Conservation (phyloP, 805 yeast species). For the Phaffomyces thermotolerans region DNA sequence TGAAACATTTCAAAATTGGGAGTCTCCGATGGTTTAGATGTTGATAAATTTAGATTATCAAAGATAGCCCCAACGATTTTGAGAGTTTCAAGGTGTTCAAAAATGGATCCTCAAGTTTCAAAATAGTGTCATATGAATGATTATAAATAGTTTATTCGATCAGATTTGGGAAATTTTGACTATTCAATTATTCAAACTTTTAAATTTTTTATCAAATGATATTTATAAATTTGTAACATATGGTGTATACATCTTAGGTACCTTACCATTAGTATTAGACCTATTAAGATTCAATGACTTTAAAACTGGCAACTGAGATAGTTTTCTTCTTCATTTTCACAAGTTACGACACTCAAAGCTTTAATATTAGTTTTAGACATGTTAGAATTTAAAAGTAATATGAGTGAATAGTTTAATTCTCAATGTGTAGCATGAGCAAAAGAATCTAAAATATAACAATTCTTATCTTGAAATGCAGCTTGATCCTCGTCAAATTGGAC, state of each 20-base stretch:
- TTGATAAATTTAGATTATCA: not conserved
- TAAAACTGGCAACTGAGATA: not conserved
- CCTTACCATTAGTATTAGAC: constrained; percentile 1
- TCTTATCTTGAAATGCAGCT: not conserved
- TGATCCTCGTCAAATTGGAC: not conserved
- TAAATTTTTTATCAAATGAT: constrained; percentile 1
- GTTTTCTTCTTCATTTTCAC: constrained; percentile 4
- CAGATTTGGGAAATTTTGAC: not conserved
- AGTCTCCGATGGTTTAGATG: not conserved
- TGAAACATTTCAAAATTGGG: constrained; percentile 1
- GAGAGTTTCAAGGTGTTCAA: constrained; percentile 1
- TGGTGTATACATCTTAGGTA: constrained; percentile 3
- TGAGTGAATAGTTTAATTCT: constrained; percentile 5
- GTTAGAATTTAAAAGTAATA: not conserved
- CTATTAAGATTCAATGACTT: constrained; percentile 4
- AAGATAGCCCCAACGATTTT: constrained; percentile 1
- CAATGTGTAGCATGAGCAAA: constrained; percentile 1
- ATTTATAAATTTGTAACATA: constrained; percentile 1
- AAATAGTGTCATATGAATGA: not conserved
- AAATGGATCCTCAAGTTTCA: not conserved
- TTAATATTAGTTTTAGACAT: constrained; percentile 1
- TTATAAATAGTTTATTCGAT: constrained; percentile 1
- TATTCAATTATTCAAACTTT: not conserved
- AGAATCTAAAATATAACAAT: not conserved
- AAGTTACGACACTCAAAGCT: constrained; percentile 3